These are phyloP conservation scores for Myxozyma geophila DNA, from an alignment of 805 yeast species.

Conservation along the genomic window DNA sequence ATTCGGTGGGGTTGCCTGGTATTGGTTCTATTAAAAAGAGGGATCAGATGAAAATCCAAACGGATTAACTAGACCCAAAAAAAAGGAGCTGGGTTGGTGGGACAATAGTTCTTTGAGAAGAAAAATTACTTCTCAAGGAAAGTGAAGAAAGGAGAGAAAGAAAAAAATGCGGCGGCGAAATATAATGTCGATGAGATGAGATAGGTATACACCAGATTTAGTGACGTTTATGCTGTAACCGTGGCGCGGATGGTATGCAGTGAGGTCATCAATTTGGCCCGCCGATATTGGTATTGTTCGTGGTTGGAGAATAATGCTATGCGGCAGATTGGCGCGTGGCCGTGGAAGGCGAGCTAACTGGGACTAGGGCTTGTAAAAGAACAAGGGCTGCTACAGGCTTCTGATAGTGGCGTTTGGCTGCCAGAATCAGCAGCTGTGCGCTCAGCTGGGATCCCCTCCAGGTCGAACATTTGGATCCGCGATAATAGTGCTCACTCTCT, in stretches of 20 bases:
- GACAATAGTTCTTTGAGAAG: slow-evolving; percentile 14
- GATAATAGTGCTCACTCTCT: no score
- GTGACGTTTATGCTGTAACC: slow-evolving; percentile 8
- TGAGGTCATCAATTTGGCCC: neutral
- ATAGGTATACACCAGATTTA: neutral
- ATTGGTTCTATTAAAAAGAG: slow-evolving; percentile 12
- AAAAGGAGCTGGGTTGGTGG: slow-evolving; percentile 5
- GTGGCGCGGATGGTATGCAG: neutral
- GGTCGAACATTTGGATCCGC: no score
- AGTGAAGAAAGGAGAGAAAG: slow-evolving; percentile 14
- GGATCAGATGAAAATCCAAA: slow-evolving; percentile 18
- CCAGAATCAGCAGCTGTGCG: no score
- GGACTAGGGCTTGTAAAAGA: no score
- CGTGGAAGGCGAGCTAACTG: no score
- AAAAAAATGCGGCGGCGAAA: slow-evolving; percentile 26
- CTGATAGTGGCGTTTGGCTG: no score
- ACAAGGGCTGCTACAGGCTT: no score
- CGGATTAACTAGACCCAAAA: slow-evolving; percentile 15
- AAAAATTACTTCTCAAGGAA: slow-evolving; percentile 28
- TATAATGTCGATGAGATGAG: slow-evolving; percentile 19
- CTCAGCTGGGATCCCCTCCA: no score
- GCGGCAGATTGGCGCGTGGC: no score
- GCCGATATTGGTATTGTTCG: neutral
- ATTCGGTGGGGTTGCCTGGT: slow-evolving; percentile 18
- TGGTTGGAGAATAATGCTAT: neutral